These are phyloP conservation scores for Westerdykella aurantiaca DNA, from an alignment of 2,329 filamentous ascomycete genomes.

Conservation along the genomic window DNA sequence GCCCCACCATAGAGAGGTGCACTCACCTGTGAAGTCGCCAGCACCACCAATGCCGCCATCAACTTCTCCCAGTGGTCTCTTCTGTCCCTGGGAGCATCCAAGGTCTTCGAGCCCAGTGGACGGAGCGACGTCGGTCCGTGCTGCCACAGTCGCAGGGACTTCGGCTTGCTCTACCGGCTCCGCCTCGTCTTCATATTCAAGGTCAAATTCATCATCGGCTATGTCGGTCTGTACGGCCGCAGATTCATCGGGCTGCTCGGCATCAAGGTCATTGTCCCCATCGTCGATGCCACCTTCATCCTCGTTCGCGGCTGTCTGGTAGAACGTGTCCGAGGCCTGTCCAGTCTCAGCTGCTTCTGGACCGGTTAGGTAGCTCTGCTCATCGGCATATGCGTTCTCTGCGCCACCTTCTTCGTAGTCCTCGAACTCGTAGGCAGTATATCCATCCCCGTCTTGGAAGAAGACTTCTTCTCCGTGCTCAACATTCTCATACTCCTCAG, in stretches of 20 bases:
- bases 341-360: too few species aligned
- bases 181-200: conserved; percentile 20
- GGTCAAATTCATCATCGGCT: conserved; percentile 2
- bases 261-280: not conserved
- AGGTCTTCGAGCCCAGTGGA: conserved; percentile 16
- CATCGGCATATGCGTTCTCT: not conserved
- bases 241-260: not conserved
- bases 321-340: too few species aligned
- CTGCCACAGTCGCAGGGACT: conserved; percentile 24
- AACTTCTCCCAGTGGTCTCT: conserved; percentile 31
- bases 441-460: too few species aligned
- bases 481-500: too few species aligned
- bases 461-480: too few species aligned
- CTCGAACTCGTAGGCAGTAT: not conserved
- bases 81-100: conserved; percentile 26
- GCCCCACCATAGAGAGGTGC: not conserved
- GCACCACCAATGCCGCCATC: conserved; percentile 22
- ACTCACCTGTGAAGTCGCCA: conserved; percentile 25
- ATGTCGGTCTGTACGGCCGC: not conserved
- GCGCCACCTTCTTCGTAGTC: not conserved
- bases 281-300: not conserved
- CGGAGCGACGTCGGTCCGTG: conserved; percentile 20
- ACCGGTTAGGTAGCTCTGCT: too few species aligned
- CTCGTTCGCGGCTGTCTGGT: not conserved
- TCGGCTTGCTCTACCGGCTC: conserved; percentile 17